A percentile compares a stretch with the other conserved stretches of the same genome.
phyloP scores from a whole-genome alignment of 306 rosid species.

The Citrullus colocynthis region DNA sequence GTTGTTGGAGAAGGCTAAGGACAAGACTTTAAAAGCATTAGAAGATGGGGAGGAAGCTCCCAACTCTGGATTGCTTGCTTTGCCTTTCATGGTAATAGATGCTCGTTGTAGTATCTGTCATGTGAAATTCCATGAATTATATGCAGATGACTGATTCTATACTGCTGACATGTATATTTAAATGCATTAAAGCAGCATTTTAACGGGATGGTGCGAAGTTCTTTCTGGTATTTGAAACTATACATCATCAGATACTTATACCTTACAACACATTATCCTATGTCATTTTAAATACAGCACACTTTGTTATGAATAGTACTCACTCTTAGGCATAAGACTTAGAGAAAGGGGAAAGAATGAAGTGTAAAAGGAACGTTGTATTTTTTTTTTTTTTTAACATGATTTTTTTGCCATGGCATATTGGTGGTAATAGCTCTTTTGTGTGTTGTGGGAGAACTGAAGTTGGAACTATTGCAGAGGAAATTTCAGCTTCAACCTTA shows the following conservation, averaged over 20 bases:
- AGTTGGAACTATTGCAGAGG: background rate
- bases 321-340: background rate
- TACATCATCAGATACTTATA: background rate
- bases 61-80: slow-evolving; percentile 62
- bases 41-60: slow-evolving; percentile 68
- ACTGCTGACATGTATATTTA: background rate
- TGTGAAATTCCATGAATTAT: background rate
- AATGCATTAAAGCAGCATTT: background rate
- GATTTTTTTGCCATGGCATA: background rate
- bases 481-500: background rate
- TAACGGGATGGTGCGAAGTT: background rate
- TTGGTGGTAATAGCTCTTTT: background rate
- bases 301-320: background rate
- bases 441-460: background rate
- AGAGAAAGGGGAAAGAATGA: background rate
- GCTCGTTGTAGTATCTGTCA: slow-evolving; percentile 5
- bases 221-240: background rate
- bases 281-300: background rate
- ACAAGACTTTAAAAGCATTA: slow-evolving; percentile 46
- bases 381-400: background rate
- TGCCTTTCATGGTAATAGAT: slow-evolving; percentile 77
- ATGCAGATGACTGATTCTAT: background rate
- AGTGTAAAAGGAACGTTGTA: background rate
- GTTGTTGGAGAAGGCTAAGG: slow-evolving; percentile 58
- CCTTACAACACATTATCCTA: background rate